Evolutionary conservation across 139 green algal genomes (phyloP), one percentile per base, ranked within the genome.

Genomic region (Coccomyxa sp.): DNA sequence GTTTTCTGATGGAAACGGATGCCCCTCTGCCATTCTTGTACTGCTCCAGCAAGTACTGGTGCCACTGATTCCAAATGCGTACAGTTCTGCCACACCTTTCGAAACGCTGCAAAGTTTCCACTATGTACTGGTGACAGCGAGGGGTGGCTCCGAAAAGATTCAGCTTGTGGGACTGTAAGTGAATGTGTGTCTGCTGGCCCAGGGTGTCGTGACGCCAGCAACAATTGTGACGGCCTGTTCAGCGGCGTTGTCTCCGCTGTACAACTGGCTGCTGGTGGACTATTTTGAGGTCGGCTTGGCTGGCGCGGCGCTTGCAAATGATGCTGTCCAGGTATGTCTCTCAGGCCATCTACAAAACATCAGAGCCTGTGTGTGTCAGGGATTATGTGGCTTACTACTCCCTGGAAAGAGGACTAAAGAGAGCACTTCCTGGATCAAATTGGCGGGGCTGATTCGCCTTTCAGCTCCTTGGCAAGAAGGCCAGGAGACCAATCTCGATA

Each of bases 271-370:
- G n/a, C 74, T 94, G 13, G 82, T 94, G 16, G 80, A 85, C 32
- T 67, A 82, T 7, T 27, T 82, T 28, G 27, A 60, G 12, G 57
- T 85, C 82, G 92, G 92, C 14, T 80, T 95, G 58, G 87, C 91
- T 27, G 92, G 92, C 28, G 92, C 92, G 9, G 92, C 91, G 14
- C 28, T 83, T 32, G 92, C 92, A 0, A 90, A 91, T 79, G 67
- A 91, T 14, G 67, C 82, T n/a, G 88, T 85, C 71, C 87, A 92
- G 63, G 63, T 71, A 25, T 25, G 16, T 16, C 60, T n/a, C 60
- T 16, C 14, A 68, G 60, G 60, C 60, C 60, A 68, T 68, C n/a
- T 68, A 68, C 60, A 68, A 25, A 68, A 14, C 60, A 68, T 68
- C 60, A 25, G 60, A 68, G 15, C 60, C 14, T n/a, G n/a, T n/a